A percentile compares a stretch with the other conserved stretches of the same genome.
Evolutionary conservation across 2,329 filamentous ascomycete species (phyloP).

Genomic region (Microdochium trichocladiopsis): DNA sequence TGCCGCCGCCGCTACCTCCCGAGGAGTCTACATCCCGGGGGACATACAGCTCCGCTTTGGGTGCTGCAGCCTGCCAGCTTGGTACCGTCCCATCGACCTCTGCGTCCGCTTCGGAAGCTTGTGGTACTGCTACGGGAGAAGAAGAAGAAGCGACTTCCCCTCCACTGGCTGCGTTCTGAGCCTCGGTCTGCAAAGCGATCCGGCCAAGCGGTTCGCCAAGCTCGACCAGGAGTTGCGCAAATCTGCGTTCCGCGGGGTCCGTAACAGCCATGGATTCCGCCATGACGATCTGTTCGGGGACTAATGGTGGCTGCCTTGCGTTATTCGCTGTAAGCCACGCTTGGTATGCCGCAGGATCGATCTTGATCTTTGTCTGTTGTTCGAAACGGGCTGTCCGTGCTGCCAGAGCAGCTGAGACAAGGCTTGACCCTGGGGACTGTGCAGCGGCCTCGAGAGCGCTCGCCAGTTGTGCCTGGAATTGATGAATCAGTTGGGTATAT

Average conservation of each 20-base stretch:
- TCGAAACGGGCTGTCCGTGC: constrained; percentile 16
- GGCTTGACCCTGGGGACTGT: constrained; percentile 2
- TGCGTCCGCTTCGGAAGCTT: background rate
- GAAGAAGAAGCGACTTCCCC: background rate
- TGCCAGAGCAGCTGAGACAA: constrained; percentile 14
- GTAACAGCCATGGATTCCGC: constrained; percentile 11
- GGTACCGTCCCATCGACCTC: constrained; percentile 11
- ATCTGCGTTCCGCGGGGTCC: constrained; percentile 10
- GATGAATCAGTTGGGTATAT: too few species aligned
- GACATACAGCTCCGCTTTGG: constrained; percentile 21
- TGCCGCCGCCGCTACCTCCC: constrained; percentile 9
- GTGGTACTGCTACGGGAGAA: constrained; percentile 2
- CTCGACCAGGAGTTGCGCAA: constrained; percentile 12
- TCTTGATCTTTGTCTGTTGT: constrained; percentile 15
- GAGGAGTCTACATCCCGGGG: constrained; percentile 9
- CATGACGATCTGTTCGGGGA: constrained; percentile 15
- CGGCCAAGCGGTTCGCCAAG: constrained; percentile 11
- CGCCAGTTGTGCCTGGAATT: constrained; percentile 12
- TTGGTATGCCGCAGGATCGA: constrained; percentile 16
- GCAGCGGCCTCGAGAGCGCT: constrained; percentile 6
- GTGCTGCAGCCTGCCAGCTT: constrained; percentile 22
- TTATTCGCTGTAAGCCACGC: constrained; percentile 13
- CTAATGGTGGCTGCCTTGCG: constrained; percentile 9
- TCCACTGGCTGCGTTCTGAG: background rate
- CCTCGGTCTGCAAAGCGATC: constrained; percentile 6